Conservation (phyloP, 805 yeast genomes). For the Candida xiaguanensis region DNA sequence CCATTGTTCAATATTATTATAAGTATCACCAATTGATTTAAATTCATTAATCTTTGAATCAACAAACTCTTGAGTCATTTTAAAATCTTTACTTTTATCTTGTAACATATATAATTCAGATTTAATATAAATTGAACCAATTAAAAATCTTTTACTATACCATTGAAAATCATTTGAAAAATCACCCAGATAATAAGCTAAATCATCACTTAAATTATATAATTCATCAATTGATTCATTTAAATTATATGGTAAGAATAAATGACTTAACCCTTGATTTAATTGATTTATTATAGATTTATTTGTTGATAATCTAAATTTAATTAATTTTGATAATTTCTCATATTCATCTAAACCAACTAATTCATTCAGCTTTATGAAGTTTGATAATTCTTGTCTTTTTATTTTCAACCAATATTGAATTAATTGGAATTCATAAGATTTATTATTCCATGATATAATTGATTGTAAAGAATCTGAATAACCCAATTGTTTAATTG, state of each 20-base stretch:
- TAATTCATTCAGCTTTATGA: slow-evolving; percentile 26
- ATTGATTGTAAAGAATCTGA: slow-evolving; percentile 48
- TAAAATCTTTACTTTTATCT: slow-evolving; percentile 56
- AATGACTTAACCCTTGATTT: slow-evolving; percentile 52
- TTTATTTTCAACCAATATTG: slow-evolving; percentile 45
- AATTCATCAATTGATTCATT: slow-evolving; percentile 60
- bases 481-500: slow-evolving; percentile 46
- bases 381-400: slow-evolving; percentile 33
- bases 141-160: slow-evolving; percentile 81
- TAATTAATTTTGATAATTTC: slow-evolving; percentile 42
- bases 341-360: slow-evolving; percentile 33
- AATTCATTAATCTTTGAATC: slow-evolving; percentile 53
- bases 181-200: slow-evolving; percentile 78
- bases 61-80: slow-evolving; percentile 62
- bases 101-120: slow-evolving; percentile 77
- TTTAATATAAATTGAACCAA: slow-evolving; percentile 68
- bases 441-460: slow-evolving; percentile 36
- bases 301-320: slow-evolving; percentile 52
- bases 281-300: slow-evolving; percentile 42
- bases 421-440: slow-evolving; percentile 56
- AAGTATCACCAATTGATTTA: slow-evolving; percentile 54
- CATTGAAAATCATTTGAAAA: slow-evolving; percentile 78
- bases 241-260: slow-evolving; percentile 64
- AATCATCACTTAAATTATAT: slow-evolving; percentile 75
- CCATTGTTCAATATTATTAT: slow-evolving; percentile 74